Evolutionary conservation across 192 early-diverging fungal genomes (phyloP).

Genomic region (Coemansia sp.): DNA sequence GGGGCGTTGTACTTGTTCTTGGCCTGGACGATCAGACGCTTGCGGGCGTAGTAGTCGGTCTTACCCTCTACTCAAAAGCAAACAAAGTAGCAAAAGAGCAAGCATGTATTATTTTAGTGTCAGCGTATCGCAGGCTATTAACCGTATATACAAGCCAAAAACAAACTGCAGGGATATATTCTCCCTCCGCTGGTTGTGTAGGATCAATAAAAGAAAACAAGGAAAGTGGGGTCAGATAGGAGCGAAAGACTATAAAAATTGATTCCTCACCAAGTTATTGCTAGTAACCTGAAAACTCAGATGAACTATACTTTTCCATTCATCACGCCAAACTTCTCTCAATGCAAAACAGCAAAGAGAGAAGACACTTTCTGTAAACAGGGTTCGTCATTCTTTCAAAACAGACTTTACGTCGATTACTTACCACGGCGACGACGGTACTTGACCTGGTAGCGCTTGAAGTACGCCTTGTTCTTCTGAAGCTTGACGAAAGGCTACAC

Average conservation of each 20-base stretch:
- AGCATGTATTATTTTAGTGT: background rate
- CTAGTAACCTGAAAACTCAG: constrained; percentile 57
- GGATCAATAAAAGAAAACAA: background rate
- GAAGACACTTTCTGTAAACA: background rate
- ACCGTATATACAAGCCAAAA: too few relatives aligned
- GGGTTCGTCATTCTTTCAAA: too few relatives aligned
- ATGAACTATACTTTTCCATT: constrained; percentile 75
- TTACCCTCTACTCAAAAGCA: constrained; percentile 83
- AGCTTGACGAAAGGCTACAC: constrained; percentile 73
- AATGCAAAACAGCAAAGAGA: background rate
- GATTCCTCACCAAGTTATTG: constrained; percentile 55
- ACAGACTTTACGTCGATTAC: constrained; percentile 24
- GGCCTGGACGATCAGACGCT: constrained; percentile 97
- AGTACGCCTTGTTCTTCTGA: constrained; percentile 99
- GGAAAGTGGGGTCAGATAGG: constrained; percentile 71
- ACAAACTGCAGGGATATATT: too few relatives aligned
- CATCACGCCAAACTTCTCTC: constrained; percentile 55
- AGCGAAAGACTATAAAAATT: constrained; percentile 73
- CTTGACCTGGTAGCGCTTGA: constrained; percentile 99
- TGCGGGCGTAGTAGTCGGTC: constrained; percentile 99
- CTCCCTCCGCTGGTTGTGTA: background rate
- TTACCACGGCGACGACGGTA: constrained; percentile 97
- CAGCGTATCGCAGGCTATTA: too few relatives aligned
- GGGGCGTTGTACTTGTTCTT: constrained; percentile 99
- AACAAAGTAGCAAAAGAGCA: constrained; percentile 3